Conservation (phyloP, 139 green algal species). For the Picochlorum costavermella region DNA sequence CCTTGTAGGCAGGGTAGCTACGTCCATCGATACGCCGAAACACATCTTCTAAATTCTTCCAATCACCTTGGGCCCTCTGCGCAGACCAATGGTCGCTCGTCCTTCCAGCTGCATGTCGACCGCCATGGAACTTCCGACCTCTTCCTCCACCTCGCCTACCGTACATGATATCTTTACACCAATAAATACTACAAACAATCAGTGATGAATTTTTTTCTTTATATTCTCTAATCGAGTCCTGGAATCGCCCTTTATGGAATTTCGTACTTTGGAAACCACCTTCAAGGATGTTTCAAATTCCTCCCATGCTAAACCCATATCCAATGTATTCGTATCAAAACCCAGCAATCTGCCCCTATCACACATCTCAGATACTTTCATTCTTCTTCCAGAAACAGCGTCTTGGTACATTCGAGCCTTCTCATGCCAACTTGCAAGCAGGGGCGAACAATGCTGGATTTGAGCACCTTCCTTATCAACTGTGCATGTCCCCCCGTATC, state of each 20-base stretch:
- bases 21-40: conserved; percentile 40
- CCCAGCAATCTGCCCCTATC: not conserved
- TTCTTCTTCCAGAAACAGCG: not conserved
- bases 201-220: conserved; percentile 1
- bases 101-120: not conserved
- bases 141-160: conserved; percentile 2
- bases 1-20: conserved; percentile 45
- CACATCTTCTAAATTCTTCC: conserved; percentile 5
- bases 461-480: not conserved
- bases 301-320: conserved; percentile 18
- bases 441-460: not conserved
- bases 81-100: not conserved
- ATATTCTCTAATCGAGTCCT: not conserved
- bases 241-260: conserved; percentile 10
- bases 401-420: not conserved
- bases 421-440: not conserved
- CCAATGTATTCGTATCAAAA: conserved; percentile 1
- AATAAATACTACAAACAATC: not conserved
- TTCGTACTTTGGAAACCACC: conserved; percentile 10
- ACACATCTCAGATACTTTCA: not conserved
- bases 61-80: not conserved
- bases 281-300: conserved; percentile 27
- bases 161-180: not conserved
- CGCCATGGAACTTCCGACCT: not conserved
- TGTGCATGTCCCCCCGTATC: not conserved